A percentile compares a stretch with the other conserved stretches of the same genome.
These are phyloP conservation scores for Pulchroboletus neoregius DNA, from an alignment of 1,284 basidiomycete genomes.

Conservation along the genomic window DNA sequence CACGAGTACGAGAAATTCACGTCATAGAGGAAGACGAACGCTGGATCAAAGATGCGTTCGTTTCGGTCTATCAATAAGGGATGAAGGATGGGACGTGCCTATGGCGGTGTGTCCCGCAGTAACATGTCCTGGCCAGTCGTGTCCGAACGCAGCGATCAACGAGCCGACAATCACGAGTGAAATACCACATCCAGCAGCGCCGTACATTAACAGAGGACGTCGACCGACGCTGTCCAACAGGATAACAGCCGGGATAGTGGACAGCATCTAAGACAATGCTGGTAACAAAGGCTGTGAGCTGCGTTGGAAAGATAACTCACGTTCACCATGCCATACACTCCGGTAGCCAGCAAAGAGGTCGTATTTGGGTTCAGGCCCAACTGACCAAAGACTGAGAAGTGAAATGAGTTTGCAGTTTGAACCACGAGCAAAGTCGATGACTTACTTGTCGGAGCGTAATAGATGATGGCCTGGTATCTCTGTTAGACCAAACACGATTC, in stretches of 20 bases:
- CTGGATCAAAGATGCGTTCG: slow-evolving; percentile 11
- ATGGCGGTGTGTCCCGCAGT: slow-evolving; percentile 31
- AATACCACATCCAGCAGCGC: slow-evolving; percentile 30
- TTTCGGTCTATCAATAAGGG: not conserved
- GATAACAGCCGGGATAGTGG: slow-evolving; percentile 31
- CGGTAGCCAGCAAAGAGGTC: slow-evolving; percentile 33
- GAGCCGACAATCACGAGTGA: slow-evolving; percentile 31
- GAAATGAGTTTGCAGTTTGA: not conserved
- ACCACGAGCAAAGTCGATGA: not conserved
- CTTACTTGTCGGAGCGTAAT: slow-evolving; percentile 35
- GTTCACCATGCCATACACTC: slow-evolving; percentile 34
- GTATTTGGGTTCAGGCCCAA: slow-evolving; percentile 33
- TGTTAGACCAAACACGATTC: slow-evolving; percentile 10
- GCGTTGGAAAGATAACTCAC: slow-evolving; percentile 13
- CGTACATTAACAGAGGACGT: slow-evolving; percentile 33
- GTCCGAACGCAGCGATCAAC: slow-evolving; percentile 29
- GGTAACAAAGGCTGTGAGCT: not conserved
- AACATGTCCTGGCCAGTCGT: slow-evolving; percentile 27
- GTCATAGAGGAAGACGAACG: slow-evolving; percentile 33
- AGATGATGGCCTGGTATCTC: slow-evolving; percentile 29
- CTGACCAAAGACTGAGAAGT: slow-evolving; percentile 31
- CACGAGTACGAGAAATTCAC: slow-evolving; percentile 37
- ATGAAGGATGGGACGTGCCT: slow-evolving; percentile 10
- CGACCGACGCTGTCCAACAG: slow-evolving; percentile 32
- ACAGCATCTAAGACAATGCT: slow-evolving; percentile 17